Evolutionary conservation across 2,329 filamentous ascomycete species (phyloP), one percentile per base, ranked within the genome.

Genomic region (Fusarium robinianum): DNA sequence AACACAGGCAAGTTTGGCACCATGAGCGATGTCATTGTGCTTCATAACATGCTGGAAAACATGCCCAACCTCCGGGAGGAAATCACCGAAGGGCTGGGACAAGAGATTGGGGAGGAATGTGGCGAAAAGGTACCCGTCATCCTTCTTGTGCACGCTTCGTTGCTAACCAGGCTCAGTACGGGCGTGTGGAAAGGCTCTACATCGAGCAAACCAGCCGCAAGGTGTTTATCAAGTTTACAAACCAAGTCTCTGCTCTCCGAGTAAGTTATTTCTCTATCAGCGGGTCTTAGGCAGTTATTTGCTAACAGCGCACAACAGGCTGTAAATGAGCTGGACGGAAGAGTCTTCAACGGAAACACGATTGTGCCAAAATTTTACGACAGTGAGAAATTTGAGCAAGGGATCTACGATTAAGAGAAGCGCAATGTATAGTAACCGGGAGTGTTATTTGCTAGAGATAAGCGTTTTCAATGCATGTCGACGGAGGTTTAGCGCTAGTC

Each of bases 101-200:
- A 97, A 71, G 91, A 96, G 66, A 96, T 99, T 67, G 94, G 94
- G 6, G 89, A 96, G 62, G 89, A 95, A 64, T 96, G 95, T 67
- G 85, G 84, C 35, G 83, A 89, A 54, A 90, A 91, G 77, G 81
- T 85, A 48, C 43, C 51, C 15, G 24, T 12, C 2, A 4, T 26
- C 16, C 5, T 5, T 18, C 8, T 7, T 5, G 5, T 17, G 8
- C 15, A 8, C 12, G 3, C 32, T 30, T 19, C 11, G 11, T 18
- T 24, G 32, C 56, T 63, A 40, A 63, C 41, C 25, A 26, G 6
- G 11, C 23, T 29, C 36, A 90, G 83, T 95, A 95, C 64, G 90
- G 91, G 11, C 80, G 83, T 30, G 87, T 96, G 5, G 88, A 95
- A 67, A 77, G 89, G 55, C 75, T 96, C 12, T 85, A 85, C 61